Evolutionary conservation across 2,329 filamentous ascomycete species (phyloP).

Genomic region (Exophiala oligosperma): DNA sequence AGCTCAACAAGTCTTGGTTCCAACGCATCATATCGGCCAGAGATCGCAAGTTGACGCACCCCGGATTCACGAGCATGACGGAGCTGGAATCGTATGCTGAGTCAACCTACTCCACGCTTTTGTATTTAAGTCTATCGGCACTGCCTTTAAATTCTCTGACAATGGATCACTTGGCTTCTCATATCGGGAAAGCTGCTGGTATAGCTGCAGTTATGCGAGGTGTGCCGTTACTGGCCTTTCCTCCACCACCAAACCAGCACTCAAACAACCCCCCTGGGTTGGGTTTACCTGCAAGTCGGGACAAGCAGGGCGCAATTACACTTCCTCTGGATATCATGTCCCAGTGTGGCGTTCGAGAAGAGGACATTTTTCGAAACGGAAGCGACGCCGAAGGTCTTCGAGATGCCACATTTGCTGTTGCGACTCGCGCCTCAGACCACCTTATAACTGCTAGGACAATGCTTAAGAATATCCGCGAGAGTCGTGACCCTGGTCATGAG

Average conservation of each 20-base stretch:
- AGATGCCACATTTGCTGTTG: slow-evolving; percentile 88
- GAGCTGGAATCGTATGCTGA: slow-evolving; percentile 86
- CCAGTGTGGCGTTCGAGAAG: slow-evolving; percentile 75
- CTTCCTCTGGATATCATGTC: slow-evolving; percentile 90
- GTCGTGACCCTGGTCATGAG: slow-evolving; percentile 75
- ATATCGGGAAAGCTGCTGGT: slow-evolving; percentile 91
- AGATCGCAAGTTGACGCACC: slow-evolving; percentile 79
- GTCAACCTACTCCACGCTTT: slow-evolving; percentile 88
- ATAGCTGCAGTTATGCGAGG: slow-evolving; percentile 86
- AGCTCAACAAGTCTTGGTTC: slow-evolving; percentile 70
- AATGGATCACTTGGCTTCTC: slow-evolving; percentile 88
- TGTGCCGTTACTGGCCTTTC: slow-evolving; percentile 82
- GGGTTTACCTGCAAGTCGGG: slow-evolving; percentile 39
- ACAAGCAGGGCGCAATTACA: slow-evolving; percentile 66
- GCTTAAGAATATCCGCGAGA: slow-evolving; percentile 74
- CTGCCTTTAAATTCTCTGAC: slow-evolving; percentile 79
- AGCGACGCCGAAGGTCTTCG: slow-evolving; percentile 76
- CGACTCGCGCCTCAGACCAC: slow-evolving; percentile 92
- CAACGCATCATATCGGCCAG: slow-evolving; percentile 76
- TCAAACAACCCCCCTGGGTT: slow-evolving; percentile 46
- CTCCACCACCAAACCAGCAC: slow-evolving; percentile 60
- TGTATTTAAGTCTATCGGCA: slow-evolving; percentile 82
- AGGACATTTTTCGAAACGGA: slow-evolving; percentile 82
- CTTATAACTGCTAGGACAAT: slow-evolving; percentile 92
- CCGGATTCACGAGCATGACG: slow-evolving; percentile 72